Evolutionary conservation across 225 moss, liverwort and hornwort species (phyloP).

Genomic region (Lunularia cruciata): DNA sequence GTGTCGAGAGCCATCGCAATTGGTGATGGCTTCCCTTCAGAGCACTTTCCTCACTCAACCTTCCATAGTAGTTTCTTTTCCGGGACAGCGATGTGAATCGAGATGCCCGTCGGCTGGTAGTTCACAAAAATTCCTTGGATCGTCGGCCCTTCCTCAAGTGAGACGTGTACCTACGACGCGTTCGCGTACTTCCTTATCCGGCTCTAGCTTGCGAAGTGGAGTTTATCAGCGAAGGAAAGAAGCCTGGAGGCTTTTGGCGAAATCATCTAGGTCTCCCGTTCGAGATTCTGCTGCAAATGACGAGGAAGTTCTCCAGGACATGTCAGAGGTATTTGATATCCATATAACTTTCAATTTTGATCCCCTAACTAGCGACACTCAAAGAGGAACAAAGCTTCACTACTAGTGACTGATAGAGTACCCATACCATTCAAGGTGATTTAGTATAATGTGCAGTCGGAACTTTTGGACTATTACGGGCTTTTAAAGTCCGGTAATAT

Average conservation of each 20-base stretch:
- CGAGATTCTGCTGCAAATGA: constrained; percentile 33
- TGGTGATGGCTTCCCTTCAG: constrained; percentile 30
- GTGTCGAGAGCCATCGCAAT: not conserved
- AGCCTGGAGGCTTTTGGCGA: constrained; percentile 2
- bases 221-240: constrained; percentile 14
- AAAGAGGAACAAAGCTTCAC: no score
- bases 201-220: constrained; percentile 20
- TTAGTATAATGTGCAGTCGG: no score
- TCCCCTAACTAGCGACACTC: no score
- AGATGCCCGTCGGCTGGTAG: not conserved
- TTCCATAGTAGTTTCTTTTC: constrained; percentile 2
- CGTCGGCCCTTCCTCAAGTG: constrained; percentile 7
- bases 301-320: constrained; percentile 23
- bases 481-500: not conserved
- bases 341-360: not conserved
- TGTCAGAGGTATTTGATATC: constrained; percentile 25
- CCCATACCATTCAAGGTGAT: no score
- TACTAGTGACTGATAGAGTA: no score
- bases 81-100: constrained; percentile 18
- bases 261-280: constrained; percentile 18
- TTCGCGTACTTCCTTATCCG: not conserved
- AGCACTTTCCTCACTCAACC: constrained; percentile 5
- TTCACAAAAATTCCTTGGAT: not conserved
- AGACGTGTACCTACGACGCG: not conserved
- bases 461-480: no score